Percentiles rank a stretch among this genome's conserved stretches.
These are phyloP conservation scores for Paraphysoderma sedebokerense DNA, from an alignment of 371 early-diverging fungal genomes.

Conservation along the genomic window DNA sequence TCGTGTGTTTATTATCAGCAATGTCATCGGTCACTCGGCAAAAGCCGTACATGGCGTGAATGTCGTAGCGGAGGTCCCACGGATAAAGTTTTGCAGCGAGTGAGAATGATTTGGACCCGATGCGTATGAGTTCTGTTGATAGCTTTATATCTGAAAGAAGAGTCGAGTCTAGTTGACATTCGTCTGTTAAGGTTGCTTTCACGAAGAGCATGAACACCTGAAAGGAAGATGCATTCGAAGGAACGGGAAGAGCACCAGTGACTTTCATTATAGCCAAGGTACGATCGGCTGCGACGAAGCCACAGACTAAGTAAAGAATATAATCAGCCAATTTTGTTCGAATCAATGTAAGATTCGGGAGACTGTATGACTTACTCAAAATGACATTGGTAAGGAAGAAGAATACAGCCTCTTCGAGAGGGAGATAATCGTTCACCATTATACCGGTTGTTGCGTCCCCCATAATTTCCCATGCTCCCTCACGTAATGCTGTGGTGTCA, in stretches of 20 bases:
- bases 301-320: conserved; percentile 28
- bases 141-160: neutral
- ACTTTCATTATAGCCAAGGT: conserved; percentile 18
- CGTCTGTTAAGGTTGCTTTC: neutral
- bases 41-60: conserved; percentile 34
- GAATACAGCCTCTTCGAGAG: conserved; percentile 42
- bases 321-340: neutral
- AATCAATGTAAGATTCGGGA: neutral
- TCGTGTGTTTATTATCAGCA: conserved; percentile 20
- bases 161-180: neutral
- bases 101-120: conserved; percentile 32
- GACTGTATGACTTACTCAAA: neutral
- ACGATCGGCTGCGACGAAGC: conserved; percentile 33
- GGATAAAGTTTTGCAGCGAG: conserved; percentile 31
- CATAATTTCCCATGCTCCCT: conserved; percentile 37
- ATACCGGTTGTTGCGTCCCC: conserved; percentile 24
- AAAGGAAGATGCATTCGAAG: neutral
- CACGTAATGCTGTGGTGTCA: conserved; percentile 27
- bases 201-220: too few relatives aligned
- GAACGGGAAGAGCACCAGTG: neutral
- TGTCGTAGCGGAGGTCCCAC: conserved; percentile 23
- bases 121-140: conserved; percentile 2
- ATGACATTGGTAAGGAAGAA: conserved; percentile 32
- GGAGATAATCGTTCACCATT: conserved; percentile 23
- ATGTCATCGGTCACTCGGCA: conserved; percentile 44